These are phyloP conservation scores for Cytospora paraplurivora DNA, from an alignment of 2,329 filamentous ascomycete genomes.

Conservation along the genomic window DNA sequence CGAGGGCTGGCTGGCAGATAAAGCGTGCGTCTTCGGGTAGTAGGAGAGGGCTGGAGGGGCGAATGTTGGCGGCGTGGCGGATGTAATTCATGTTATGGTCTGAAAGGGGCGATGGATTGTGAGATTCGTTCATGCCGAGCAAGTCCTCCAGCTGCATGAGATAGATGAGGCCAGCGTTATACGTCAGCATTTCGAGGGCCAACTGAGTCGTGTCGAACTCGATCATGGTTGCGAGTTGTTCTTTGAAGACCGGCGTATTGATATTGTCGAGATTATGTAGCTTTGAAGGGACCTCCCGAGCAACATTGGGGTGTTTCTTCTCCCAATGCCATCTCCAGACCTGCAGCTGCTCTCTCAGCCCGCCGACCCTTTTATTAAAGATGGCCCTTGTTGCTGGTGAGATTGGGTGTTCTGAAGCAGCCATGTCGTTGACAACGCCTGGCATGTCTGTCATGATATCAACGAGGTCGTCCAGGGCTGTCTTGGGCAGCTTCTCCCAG, in stretches of 20 bases:
- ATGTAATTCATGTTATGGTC: conserved; percentile 10
- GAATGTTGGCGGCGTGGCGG: neutral
- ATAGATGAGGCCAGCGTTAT: conserved; percentile 28
- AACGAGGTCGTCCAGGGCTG: conserved; percentile 30
- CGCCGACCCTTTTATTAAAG: conserved; percentile 16
- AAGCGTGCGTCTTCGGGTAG: conserved; percentile 23
- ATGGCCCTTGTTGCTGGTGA: conserved; percentile 17
- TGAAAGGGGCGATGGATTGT: conserved; percentile 13
- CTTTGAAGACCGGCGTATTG: conserved; percentile 23
- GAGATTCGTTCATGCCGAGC: conserved; percentile 21
- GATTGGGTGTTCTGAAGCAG: conserved; percentile 24
- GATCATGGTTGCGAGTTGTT: conserved; percentile 23
- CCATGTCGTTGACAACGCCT: conserved; percentile 31
- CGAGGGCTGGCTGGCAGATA: conserved; percentile 28
- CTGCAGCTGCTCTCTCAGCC: conserved; percentile 7
- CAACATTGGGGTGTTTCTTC: conserved; percentile 8
- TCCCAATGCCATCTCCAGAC: conserved; percentile 24
- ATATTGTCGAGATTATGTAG: conserved; percentile 16
- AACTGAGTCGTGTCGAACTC: conserved; percentile 26
- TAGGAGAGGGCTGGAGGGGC: conserved; percentile 17
- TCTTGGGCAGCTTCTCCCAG: conserved; percentile 32
- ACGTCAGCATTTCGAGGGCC: conserved; percentile 29
- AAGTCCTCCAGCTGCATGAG: conserved; percentile 27
- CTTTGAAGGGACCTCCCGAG: conserved; percentile 21
- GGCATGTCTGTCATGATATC: conserved; percentile 33